These are phyloP conservation scores for Cytospora piceae DNA, from an alignment of 2,329 filamentous ascomycete species.

Conservation along the genomic window DNA sequence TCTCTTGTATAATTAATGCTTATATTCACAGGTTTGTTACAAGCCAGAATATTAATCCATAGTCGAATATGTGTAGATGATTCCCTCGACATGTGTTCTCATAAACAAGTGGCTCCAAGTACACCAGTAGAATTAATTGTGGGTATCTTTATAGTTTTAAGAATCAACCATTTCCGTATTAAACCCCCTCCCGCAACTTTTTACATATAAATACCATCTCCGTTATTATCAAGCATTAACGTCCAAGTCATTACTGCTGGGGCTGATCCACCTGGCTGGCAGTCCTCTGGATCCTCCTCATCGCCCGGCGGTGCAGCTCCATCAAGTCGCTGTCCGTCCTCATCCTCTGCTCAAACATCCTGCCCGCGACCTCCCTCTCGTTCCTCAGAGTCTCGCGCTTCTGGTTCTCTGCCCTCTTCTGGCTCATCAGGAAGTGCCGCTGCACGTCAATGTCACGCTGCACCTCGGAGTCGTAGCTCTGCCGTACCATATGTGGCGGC, in stretches of 20 bases:
- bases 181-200: background rate
- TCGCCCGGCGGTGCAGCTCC: slow-evolving; percentile 75
- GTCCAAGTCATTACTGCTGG: background rate
- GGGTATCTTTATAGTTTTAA: slow-evolving; percentile 23
- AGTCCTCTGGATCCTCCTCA: slow-evolving; percentile 74
- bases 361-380: slow-evolving; percentile 62
- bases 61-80: background rate
- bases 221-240: slow-evolving; percentile 26
- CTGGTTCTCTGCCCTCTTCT: slow-evolving; percentile 65
- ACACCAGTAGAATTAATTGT: slow-evolving; percentile 1
- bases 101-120: background rate
- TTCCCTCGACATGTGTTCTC: background rate
- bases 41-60: background rate
- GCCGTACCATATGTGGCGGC: slow-evolving; percentile 31
- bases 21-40: background rate
- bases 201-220: background rate
- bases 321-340: slow-evolving; percentile 69
- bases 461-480: slow-evolving; percentile 46
- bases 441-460: slow-evolving; percentile 57
- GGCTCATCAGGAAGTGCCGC: slow-evolving; percentile 60
- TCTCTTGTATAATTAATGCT: background rate
- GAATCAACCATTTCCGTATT: background rate
- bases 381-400: slow-evolving; percentile 61
- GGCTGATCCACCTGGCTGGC: slow-evolving; percentile 36
- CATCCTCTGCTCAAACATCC: slow-evolving; percentile 75